Evolutionary conservation across 148 eudicot species (phyloP).

Genomic region (Chenopodium quinoa): DNA sequence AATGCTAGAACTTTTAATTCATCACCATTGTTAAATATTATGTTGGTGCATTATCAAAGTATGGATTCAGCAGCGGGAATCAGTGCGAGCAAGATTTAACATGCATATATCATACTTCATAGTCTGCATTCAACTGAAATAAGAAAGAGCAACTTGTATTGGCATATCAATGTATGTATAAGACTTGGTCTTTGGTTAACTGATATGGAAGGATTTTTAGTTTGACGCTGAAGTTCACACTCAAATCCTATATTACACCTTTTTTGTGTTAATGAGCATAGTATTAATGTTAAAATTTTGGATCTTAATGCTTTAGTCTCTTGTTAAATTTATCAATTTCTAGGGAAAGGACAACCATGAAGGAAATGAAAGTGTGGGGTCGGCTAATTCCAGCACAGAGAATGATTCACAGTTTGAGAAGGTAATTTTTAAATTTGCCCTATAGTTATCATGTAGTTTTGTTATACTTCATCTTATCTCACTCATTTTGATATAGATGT

Average conservation of each 20-base stretch:
- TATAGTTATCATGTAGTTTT: neutral
- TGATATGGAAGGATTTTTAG: neutral
- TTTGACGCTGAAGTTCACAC: neutral
- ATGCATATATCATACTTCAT: neutral
- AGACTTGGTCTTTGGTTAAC: neutral
- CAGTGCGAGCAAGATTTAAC: neutral
- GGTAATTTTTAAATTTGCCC: slow-evolving; percentile 22
- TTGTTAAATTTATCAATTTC: slow-evolving; percentile 8
- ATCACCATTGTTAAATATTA: too few species aligned
- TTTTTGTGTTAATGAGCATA: neutral
- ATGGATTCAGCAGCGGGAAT: neutral
- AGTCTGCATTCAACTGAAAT: too few species aligned
- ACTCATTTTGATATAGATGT: slow-evolving; percentile 13
- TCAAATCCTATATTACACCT: neutral
- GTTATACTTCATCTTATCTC: neutral
- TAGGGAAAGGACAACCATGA: slow-evolving; percentile 45
- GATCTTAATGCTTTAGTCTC: slow-evolving; percentile 18
- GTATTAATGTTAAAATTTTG: neutral
- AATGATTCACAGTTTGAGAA: slow-evolving; percentile 30
- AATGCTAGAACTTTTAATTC: neutral
- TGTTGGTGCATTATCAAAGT: neutral
- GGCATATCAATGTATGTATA: neutral
- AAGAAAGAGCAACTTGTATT: neutral
- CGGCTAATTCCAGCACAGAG: slow-evolving; percentile 27
- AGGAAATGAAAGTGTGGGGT: slow-evolving; percentile 30